Base-by-base conservation (phyloP, 495 filamentous ascomycete genomes). In the Aspergillus cristatus region DNA sequence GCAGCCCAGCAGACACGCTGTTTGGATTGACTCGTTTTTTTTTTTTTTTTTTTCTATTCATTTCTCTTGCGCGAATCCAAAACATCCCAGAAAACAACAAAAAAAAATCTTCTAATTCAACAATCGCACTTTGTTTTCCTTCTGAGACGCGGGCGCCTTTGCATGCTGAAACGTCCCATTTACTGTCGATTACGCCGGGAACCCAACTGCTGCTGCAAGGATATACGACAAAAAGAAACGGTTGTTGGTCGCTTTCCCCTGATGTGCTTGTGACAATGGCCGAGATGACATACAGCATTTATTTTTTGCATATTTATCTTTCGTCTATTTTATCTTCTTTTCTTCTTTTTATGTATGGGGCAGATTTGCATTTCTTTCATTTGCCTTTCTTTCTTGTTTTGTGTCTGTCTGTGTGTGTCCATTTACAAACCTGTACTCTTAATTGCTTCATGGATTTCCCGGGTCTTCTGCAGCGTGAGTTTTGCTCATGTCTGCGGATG, bases 261-360 rank as follows among this genome's bases (percentile, higher is more conserved):
- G 37, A 46, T 49, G 40, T 55, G n/a, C 48, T 53, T 55, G 48
- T 48, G 42, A 51, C 39, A 15, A 50, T 43, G 52, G 54, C 51
- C 55, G 53, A 58, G 47, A 64, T 59, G 60, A 67, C 63, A 57
- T 49, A 54, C 43, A 60, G 60, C 60, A 66, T n/a, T n/a, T n/a
- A n/a, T n/a, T n/a, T n/a, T 57, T 60, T 66, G 62, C 62, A 66
- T 63, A 51, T n/a, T 42, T 50, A 57, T 47, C 53, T 55, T 61
- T 53, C 51, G 49, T 53, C 42, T 53, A 46, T 65, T 58, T 61
- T n/a, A n/a, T 52, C 41, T 49, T 60, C 47, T 54, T 55, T 59
- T 53, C 51, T 50, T 53, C 42, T 53, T 47, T 65, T 59, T 61
- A 53, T 61, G 59, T 50, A 60, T 58, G 55, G 58, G 53, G 57